Conservation (phyloP, 805 yeast species). For the Saccharomycopsis fermentans region DNA sequence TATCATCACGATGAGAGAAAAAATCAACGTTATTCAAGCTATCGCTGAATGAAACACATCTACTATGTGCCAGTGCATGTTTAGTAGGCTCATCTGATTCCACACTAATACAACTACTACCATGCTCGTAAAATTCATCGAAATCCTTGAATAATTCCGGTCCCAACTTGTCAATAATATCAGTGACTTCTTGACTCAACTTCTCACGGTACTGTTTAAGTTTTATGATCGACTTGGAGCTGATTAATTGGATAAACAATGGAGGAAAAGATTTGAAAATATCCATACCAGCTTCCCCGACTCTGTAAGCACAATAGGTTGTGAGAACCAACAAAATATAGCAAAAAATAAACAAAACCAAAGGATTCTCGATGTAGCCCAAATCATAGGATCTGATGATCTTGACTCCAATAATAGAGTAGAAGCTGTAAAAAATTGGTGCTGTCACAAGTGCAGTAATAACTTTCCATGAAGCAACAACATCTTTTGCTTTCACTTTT, state of each 20-base stretch:
- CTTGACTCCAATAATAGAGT: conserved; percentile 51
- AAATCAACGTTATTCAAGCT: conserved; percentile 11
- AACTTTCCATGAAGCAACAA: conserved; percentile 95
- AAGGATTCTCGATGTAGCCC: conserved; percentile 15
- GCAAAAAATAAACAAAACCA: conserved; percentile 37
- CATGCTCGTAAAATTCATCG: conserved; percentile 31
- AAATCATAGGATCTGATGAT: conserved; percentile 26
- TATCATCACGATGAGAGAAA: conserved; percentile 8
- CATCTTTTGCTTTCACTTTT: conserved; percentile 86
- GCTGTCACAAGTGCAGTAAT: conserved; percentile 82
- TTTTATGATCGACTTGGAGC: conserved; percentile 36
- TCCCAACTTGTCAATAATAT: conserved; percentile 69
- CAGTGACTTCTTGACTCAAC: conserved; percentile 66
- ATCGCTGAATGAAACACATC: conserved; percentile 2
- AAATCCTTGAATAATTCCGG: conserved; percentile 84
- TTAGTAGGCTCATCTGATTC: neutral
- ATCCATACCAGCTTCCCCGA: conserved; percentile 93
- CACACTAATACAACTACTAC: neutral
- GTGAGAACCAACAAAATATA: conserved; percentile 61
- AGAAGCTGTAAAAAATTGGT: conserved; percentile 73
- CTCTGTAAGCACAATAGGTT: conserved; percentile 81
- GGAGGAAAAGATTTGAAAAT: conserved; percentile 77
- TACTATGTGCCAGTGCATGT: neutral
- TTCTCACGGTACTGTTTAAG: conserved; percentile 52
- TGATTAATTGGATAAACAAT: conserved; percentile 36